These are phyloP conservation scores for Oleoguttula mirabilis DNA, from an alignment of 495 filamentous ascomycete genomes.

Conservation along the genomic window DNA sequence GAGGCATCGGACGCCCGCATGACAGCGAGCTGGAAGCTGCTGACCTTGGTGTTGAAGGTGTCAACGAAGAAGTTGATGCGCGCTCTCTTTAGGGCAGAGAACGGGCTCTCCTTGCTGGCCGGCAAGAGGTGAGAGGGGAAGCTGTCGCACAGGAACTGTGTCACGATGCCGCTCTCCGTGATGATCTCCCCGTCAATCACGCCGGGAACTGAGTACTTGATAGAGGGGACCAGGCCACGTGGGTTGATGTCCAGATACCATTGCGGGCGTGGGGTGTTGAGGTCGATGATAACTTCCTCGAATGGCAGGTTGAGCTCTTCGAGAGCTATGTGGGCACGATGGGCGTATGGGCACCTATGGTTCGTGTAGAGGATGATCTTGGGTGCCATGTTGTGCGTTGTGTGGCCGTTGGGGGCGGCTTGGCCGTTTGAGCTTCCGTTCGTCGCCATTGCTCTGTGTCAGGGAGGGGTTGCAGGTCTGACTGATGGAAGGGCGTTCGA, in stretches of 20 bases:
- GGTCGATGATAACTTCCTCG: slow-evolving; percentile 70
- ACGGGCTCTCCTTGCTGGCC: slow-evolving; percentile 25
- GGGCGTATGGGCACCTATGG: slow-evolving; percentile 67
- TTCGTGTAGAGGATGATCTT: slow-evolving; percentile 49
- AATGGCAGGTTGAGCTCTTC: slow-evolving; percentile 59
- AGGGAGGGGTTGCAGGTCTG: too few relatives aligned
- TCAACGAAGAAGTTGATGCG: slow-evolving; percentile 66
- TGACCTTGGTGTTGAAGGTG: slow-evolving; percentile 54
- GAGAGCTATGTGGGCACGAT: slow-evolving; percentile 57
- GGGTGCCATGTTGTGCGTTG: slow-evolving; percentile 4
- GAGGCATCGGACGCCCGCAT: slow-evolving; percentile 30
- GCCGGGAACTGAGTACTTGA: slow-evolving; percentile 49
- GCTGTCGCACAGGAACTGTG: slow-evolving; percentile 57
- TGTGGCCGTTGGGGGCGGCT: not conserved
- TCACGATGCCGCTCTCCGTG: slow-evolving; percentile 61
- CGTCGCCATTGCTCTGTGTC: too few relatives aligned
- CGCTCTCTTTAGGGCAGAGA: slow-evolving; percentile 47
- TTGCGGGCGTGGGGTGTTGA: slow-evolving; percentile 57
- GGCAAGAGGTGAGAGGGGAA: slow-evolving; percentile 47
- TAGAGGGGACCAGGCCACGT: slow-evolving; percentile 63
- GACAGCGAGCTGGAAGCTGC: slow-evolving; percentile 34
- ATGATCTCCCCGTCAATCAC: slow-evolving; percentile 44
- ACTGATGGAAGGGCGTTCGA: too few relatives aligned
- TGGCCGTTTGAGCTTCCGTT: too few relatives aligned
- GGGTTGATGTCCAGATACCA: slow-evolving; percentile 83